Percentiles rank a stretch among this genome's conserved stretches.
Evolutionary conservation across 164 flowering plant genomes (phyloP).

Genomic region (Vitis amurensis): DNA sequence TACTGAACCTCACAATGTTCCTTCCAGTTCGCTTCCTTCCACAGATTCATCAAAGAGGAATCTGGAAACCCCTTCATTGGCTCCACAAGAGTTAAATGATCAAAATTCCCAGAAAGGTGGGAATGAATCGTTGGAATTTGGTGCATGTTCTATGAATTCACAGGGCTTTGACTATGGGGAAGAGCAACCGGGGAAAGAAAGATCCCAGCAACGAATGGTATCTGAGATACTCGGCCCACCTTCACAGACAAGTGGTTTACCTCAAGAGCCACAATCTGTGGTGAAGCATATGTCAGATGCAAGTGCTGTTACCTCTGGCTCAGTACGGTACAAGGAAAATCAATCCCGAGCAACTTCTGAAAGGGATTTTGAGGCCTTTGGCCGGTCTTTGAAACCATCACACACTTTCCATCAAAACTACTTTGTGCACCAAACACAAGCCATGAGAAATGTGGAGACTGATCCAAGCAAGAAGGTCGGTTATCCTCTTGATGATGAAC

Average conservation of each 20-base stretch:
- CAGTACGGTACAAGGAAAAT: slow-evolving; percentile 18
- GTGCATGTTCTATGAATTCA: slow-evolving; percentile 11
- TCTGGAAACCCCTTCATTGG: slow-evolving; percentile 9
- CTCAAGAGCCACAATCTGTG: slow-evolving; percentile 17
- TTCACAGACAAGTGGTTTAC: slow-evolving; percentile 12
- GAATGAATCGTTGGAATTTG: slow-evolving; percentile 9
- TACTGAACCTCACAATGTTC: slow-evolving; percentile 10
- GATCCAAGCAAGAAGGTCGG: neutral
- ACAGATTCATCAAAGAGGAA: slow-evolving; percentile 15
- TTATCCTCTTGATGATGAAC: slow-evolving; percentile 1
- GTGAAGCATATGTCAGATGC: slow-evolving; percentile 17
- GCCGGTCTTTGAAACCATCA: slow-evolving; percentile 10
- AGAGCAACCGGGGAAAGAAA: slow-evolving; percentile 7
- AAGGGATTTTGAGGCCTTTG: slow-evolving; percentile 5
- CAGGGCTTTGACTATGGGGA: slow-evolving; percentile 14
- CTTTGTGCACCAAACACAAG: slow-evolving; percentile 9
- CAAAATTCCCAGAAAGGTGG: slow-evolving; percentile 15
- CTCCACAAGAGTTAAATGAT: slow-evolving; percentile 9
- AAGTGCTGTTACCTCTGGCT: slow-evolving; percentile 21
- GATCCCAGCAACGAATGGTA: slow-evolving; percentile 14
- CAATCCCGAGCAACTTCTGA: neutral
- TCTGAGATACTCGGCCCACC: slow-evolving; percentile 18
- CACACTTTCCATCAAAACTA: slow-evolving; percentile 5
- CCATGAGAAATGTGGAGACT: slow-evolving; percentile 1
- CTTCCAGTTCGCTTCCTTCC: slow-evolving; percentile 7